Base-by-base conservation (phyloP, 306 rosid genomes). In the Ziziphus jujuba region DNA sequence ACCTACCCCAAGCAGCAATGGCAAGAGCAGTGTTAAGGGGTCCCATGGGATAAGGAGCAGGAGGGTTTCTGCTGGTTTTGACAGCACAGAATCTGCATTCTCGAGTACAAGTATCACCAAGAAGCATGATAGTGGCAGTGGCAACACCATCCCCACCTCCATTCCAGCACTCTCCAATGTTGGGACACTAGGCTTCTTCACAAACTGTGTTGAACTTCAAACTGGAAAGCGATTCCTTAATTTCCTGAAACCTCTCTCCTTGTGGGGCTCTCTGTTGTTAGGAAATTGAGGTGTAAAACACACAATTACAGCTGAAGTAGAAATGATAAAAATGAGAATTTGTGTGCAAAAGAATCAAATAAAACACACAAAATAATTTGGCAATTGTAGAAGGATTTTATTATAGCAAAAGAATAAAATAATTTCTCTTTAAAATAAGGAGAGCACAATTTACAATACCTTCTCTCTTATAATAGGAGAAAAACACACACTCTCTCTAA, bases 151-250 rank as follows among this genome's bases (percentile, higher is more conserved):
- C 98, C 2, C 82, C 91, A 4, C 98, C 98, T 65, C 98, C 98
- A 84, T 88, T 93, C 98, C 98, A 93, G 75, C 98, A 93, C 84
- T 91, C 96, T 38, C 97, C 96, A 22, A 91, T 91, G 83, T 91
- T 91, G n/a, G 97, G 97, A 76, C 97, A 91, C 60, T 91, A 96
- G 2, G 97, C 97, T 65, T 91, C 97, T 72, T 91, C 93, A 65
- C 97, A 91, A 11, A 91, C 97, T 17, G 97, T 91, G 84, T 91
- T 85, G 63, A 91, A 91, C 20, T 87, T 88, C 88, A 84, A 79
- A 53, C 84, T 84, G 6, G 96, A 86, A 50, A 91, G 78, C 0
- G 96, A 81, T 19, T 59, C 78, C 79, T 87, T 88, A 24, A 88
- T 85, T 73, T 86, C 75, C 51, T 76, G 51, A 50, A 73, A 91